Percentiles rank a stretch among this genome's conserved stretches.
Evolutionary conservation across 345 rosid genomes (phyloP).

Genomic region (Limnanthes douglasii): DNA sequence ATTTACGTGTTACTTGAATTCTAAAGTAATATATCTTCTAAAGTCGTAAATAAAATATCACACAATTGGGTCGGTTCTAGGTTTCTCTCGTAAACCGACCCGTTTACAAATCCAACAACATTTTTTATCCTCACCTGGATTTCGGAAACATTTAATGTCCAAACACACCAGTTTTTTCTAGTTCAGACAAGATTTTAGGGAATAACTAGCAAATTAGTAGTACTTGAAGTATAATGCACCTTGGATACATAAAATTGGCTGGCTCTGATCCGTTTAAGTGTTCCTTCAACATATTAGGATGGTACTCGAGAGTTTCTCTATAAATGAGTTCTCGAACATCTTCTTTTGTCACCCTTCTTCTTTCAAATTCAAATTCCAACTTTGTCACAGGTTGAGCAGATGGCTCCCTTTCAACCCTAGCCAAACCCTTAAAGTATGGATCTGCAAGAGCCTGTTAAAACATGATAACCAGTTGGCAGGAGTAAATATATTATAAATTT

Average conservation of each 20-base stretch:
- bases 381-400: constrained; percentile 91
- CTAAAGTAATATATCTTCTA: no score
- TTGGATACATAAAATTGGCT: constrained; percentile 89
- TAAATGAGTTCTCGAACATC: constrained; percentile 90
- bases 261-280: constrained; percentile 85
- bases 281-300: constrained; percentile 92
- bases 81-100: no score
- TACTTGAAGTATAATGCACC: constrained; percentile 27
- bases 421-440: constrained; percentile 81
- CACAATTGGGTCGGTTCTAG: no score
- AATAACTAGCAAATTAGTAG: neutral
- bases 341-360: constrained; percentile 90
- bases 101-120: no score
- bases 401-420: constrained; percentile 94
- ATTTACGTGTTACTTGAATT: no score
- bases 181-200: neutral
- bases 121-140: no score
- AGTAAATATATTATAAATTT: neutral
- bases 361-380: constrained; percentile 95
- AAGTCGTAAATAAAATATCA: no score
- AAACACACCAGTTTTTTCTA: no score
- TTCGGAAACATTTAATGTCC: no score
- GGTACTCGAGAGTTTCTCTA: constrained; percentile 85
- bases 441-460: constrained; percentile 80
- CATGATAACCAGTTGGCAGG: constrained; percentile 1